Conservation (phyloP, 1,139 yeast species). For the Wickerhamomyces sp. region DNA sequence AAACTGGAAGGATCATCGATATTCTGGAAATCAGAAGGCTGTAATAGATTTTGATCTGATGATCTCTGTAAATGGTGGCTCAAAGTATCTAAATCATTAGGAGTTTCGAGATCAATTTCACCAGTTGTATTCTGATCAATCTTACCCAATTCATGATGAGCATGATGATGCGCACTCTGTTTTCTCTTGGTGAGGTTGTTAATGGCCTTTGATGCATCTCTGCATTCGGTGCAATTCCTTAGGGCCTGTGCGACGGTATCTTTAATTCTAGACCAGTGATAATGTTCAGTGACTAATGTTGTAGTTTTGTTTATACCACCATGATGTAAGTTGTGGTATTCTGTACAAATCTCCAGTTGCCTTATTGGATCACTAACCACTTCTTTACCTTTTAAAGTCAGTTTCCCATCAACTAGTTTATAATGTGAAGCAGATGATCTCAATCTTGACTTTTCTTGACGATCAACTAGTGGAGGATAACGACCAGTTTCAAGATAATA, state of each 20-base stretch:
- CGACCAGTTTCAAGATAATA: conserved; percentile 78
- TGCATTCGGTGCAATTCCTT: conserved; percentile 71
- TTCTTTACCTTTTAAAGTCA: conserved; percentile 75
- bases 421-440: conserved; percentile 83
- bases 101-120: conserved; percentile 1
- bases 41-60: conserved; percentile 26
- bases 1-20: conserved; percentile 43
- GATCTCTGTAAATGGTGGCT: conserved; percentile 33
- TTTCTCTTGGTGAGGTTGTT: conserved; percentile 22
- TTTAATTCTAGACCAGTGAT: conserved; percentile 90
- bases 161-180: conserved; percentile 11
- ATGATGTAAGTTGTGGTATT: conserved; percentile 63
- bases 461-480: conserved; percentile 78
- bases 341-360: conserved; percentile 74
- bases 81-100: conserved; percentile 16
- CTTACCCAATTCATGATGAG: conserved; percentile 16
- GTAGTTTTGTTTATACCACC: conserved; percentile 93
- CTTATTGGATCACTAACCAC: conserved; percentile 72
- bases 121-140: not conserved
- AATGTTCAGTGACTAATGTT: conserved; percentile 67
- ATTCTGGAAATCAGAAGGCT: conserved; percentile 27
- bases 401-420: conserved; percentile 61
- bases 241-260: conserved; percentile 82
- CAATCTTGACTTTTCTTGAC: conserved; percentile 80
- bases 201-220: conserved; percentile 36